Percentiles rank a stretch among this genome's conserved stretches.
Evolutionary conservation across 495 filamentous ascomycete species (phyloP).

Genomic region (Penicillium robsamsonii): DNA sequence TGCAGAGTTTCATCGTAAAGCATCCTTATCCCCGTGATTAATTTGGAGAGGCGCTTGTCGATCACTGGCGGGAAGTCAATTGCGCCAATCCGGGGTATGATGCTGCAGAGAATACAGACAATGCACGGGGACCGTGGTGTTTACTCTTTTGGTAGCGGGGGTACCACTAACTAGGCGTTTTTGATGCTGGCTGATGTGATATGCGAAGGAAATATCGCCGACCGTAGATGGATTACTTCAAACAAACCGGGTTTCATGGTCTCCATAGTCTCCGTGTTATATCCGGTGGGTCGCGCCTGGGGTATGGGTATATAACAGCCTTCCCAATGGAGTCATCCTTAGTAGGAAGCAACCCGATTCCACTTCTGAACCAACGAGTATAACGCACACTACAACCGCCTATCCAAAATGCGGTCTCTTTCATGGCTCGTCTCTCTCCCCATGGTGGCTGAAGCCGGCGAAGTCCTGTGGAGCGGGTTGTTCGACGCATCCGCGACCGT

Average conservation of each 20-base stretch:
- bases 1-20: constrained; percentile 7
- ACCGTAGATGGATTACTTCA: neutral
- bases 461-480: constrained; percentile 29
- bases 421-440: constrained; percentile 17
- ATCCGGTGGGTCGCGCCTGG: neutral
- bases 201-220: neutral
- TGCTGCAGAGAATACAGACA: neutral
- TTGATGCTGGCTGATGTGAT: neutral
- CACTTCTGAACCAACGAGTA: neutral
- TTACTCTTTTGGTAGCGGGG: neutral
- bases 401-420: constrained; percentile 20
- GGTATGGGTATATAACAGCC: neutral
- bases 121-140: neutral
- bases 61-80: neutral
- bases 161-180: neutral
- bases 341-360: neutral
- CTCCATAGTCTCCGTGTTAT: constrained; percentile 2
- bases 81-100: neutral
- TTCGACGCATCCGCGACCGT: constrained; percentile 25
- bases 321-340: neutral
- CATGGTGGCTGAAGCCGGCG: constrained; percentile 22
- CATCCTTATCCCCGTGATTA: neutral
- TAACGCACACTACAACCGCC: neutral
- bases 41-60: neutral
- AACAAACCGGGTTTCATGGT: neutral